phyloP scores from a whole-genome alignment of 2,329 filamentous ascomycete species.

The Colletotrichum aenigma region DNA sequence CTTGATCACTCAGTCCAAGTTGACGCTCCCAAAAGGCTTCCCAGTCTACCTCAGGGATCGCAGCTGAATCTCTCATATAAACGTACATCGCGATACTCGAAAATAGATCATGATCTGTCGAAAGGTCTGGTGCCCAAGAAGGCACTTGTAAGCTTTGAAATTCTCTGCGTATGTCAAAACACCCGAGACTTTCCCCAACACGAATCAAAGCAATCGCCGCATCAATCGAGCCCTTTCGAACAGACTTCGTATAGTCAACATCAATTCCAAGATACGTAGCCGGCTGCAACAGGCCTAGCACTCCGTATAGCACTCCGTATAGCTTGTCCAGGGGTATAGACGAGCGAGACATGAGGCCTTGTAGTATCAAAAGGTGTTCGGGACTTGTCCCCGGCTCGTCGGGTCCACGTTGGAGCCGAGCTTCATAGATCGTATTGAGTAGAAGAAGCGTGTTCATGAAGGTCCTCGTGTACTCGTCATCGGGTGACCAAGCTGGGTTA shows the following conservation, averaged over 20 bases:
- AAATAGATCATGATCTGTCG: fast-evolving
- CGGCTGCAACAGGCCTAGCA: fast-evolving
- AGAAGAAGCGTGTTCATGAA: fast-evolving
- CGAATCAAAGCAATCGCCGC: background rate
- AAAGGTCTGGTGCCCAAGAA: background rate
- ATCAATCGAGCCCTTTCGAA: background rate
- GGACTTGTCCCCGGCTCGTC: background rate
- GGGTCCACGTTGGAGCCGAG: fast-evolving
- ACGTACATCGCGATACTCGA: fast-evolving
- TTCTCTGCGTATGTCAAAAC: background rate
- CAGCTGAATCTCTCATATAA: fast-evolving
- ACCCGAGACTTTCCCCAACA: fast-evolving
- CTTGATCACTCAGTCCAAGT: background rate
- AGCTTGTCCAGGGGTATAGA: background rate
- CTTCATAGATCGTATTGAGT: fast-evolving
- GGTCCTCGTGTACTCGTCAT: too few relatives aligned
- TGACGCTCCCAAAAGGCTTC: background rate
- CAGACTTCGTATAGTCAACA: background rate
- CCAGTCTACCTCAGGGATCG: background rate
- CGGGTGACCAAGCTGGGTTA: background rate
- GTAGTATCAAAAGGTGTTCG: fast-evolving
- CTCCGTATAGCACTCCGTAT: background rate
- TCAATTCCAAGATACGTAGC: fast-evolving
- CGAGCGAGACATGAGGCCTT: background rate
- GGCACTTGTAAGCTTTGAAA: background rate